Conservation (phyloP, 352 stramenopile genomes). For the Discostella stelligera region DNA sequence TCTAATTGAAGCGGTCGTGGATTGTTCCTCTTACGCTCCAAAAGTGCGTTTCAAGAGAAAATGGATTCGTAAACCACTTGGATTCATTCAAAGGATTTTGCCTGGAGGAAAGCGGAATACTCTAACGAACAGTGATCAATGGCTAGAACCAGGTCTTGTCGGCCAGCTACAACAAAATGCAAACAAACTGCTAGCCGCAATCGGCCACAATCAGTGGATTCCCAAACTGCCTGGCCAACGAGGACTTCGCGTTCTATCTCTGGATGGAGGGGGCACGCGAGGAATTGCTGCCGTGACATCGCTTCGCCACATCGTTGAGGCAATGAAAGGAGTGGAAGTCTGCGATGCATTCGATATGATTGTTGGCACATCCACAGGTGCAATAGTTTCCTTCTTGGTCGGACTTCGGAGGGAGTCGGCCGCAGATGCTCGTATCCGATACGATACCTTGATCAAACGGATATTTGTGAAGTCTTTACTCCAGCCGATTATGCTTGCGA, state of each 20-base stretch:
- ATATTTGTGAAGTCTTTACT: slow-evolving; percentile 82
- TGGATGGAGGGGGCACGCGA: slow-evolving; percentile 74
- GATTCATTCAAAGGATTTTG: slow-evolving; percentile 44
- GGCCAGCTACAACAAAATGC: slow-evolving; percentile 65
- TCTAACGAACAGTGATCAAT: slow-evolving; percentile 21
- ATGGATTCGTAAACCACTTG: slow-evolving; percentile 68
- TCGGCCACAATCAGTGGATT: slow-evolving; percentile 76
- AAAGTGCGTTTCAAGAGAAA: slow-evolving; percentile 46
- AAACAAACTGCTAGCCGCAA: slow-evolving; percentile 76
- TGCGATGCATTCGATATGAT: slow-evolving; percentile 83
- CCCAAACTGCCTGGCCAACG: slow-evolving; percentile 71
- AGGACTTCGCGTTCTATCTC: slow-evolving; percentile 64
- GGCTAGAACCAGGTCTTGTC: slow-evolving; percentile 34
- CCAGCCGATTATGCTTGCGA: slow-evolving; percentile 63
- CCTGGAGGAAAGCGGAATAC: slow-evolving; percentile 13
- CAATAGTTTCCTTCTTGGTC: slow-evolving; percentile 81
- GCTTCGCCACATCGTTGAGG: slow-evolving; percentile 57
- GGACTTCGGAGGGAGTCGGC: slow-evolving; percentile 67
- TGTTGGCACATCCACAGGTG: slow-evolving; percentile 80
- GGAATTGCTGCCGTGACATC: slow-evolving; percentile 71
- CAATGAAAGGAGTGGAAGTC: slow-evolving; percentile 62
- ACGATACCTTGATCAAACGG: slow-evolving; percentile 76
- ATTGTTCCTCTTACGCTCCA: slow-evolving; percentile 69
- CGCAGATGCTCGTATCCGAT: slow-evolving; percentile 62
- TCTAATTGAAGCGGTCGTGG: slow-evolving; percentile 60